phyloP scores from a whole-genome alignment of 345 rosid species.

The Mallotus nudiflorus region DNA sequence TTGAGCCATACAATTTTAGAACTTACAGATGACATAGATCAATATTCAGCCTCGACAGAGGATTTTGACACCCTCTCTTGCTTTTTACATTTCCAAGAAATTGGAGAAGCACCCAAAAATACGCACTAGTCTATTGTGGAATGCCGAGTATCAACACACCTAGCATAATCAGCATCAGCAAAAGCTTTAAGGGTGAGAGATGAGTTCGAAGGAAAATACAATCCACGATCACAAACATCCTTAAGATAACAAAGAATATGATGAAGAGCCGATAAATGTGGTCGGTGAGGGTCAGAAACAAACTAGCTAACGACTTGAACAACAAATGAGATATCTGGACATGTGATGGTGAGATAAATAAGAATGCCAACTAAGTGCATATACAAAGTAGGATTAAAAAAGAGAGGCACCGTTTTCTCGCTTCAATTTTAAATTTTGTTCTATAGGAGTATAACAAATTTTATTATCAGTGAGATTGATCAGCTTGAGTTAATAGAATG shows the following conservation, averaged over 20 bases:
- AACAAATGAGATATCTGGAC: constrained; percentile 1
- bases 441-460: neutral
- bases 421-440: neutral
- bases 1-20: neutral
- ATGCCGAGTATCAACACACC: no score
- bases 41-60: neutral
- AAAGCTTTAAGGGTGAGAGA: neutral
- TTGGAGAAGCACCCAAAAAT: no score
- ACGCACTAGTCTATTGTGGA: no score
- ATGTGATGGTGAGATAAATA: no score
- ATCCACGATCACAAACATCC: neutral
- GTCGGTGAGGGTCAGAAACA: neutral
- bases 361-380: neutral
- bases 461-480: neutral
- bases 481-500: neutral
- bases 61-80: neutral
- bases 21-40: neutral
- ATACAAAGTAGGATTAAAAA: neutral
- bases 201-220: neutral
- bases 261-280: neutral
- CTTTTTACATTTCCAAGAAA: constrained; percentile 7
- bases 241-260: constrained; percentile 3
- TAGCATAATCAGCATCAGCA: no score
- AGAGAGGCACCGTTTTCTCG: neutral
- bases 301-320: constrained; percentile 1